phyloP scores from a whole-genome alignment of 1,284 basidiomycete genomes.

The Tilletia setariae region DNA sequence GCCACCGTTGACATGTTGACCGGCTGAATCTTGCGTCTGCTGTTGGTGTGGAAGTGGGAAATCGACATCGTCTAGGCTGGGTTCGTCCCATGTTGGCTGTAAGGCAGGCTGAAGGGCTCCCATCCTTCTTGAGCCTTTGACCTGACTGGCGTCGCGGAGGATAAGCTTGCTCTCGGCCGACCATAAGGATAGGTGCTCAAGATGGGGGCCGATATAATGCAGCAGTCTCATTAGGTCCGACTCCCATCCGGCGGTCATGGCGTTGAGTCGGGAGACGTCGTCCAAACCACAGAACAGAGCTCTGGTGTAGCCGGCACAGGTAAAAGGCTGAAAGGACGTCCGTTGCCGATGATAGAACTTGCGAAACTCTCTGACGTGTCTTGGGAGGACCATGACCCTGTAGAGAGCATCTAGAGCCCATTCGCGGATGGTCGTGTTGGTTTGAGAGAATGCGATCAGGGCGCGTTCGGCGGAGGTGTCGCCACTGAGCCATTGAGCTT shows the following conservation, averaged over 20 bases:
- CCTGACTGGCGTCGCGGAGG: constrained; percentile 40
- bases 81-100: neutral
- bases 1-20: neutral
- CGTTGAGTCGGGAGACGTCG: constrained; percentile 46
- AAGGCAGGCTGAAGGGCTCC: neutral
- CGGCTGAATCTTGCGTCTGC: neutral
- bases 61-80: constrained; percentile 11
- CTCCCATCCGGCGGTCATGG: constrained; percentile 50
- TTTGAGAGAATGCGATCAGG: constrained; percentile 35
- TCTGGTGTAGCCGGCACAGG: constrained; percentile 36
- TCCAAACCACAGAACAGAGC: constrained; percentile 42
- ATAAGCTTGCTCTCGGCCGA: constrained; percentile 44
- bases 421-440: constrained; percentile 32
- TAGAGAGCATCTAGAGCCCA: constrained; percentile 43
- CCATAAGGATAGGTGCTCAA: constrained; percentile 48
- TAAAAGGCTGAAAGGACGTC: constrained; percentile 37
- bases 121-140: constrained; percentile 22
- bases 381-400: constrained; percentile 42
- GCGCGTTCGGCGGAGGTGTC: constrained; percentile 32
- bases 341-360: constrained; percentile 43
- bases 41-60: neutral
- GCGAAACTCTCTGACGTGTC: constrained; percentile 50
- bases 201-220: constrained; percentile 42
- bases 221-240: constrained; percentile 44
- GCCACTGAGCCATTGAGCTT: constrained; percentile 30